Base-by-base conservation (phyloP, 208 protist species). In the Trichomonas vaginalis region DNA sequence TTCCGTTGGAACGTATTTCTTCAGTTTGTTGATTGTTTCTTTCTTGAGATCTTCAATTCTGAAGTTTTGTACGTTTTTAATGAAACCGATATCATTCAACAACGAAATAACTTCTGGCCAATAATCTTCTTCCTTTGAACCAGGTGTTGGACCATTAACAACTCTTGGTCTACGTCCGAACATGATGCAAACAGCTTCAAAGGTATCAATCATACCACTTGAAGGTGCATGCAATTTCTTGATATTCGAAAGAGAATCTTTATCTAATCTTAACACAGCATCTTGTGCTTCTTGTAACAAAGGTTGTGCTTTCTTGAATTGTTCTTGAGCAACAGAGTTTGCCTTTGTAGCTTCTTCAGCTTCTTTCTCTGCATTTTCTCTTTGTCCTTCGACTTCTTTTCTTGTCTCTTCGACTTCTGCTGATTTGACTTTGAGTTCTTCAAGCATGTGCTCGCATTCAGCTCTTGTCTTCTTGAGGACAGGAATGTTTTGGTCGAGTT, bases 31-130 rank as follows among this genome's bases (percentile, higher is more conserved):
- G 35, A 99, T 96, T 88, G 99, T 97, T 96, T 97, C 97, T 96
- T 99, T 98, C 80, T 98, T 98, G 97, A 99, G 98, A 96, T 98
- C 97, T 96, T 98, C 97, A 97, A 99, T 98, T 97, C 99, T 97
- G 97, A 98, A 99, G 35, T 98, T 98, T 96, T 99, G 98, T 70
- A 99, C 97, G 97, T 98, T 98, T 80, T 98, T 97, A 95, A 99
- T 98, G 97, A 99, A 99, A 96, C 99, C 98, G 32, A 98, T 96
- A 96, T 99, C 98, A 95, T 97, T 97, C 37, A 99, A 97, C 0
- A 95, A 17, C 9, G 21, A 45, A 35, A 80, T 35, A 46, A 35
- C 45, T 95, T 61, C 92, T 79, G 92, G 49, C 92, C 92, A 95
- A 79, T 95, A 95, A 47, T 95, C 92, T 70, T 95, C 92, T 37